Base-by-base conservation (phyloP, 495 filamentous ascomycete species). In the Umbilicaria muhlenbergii region DNA sequence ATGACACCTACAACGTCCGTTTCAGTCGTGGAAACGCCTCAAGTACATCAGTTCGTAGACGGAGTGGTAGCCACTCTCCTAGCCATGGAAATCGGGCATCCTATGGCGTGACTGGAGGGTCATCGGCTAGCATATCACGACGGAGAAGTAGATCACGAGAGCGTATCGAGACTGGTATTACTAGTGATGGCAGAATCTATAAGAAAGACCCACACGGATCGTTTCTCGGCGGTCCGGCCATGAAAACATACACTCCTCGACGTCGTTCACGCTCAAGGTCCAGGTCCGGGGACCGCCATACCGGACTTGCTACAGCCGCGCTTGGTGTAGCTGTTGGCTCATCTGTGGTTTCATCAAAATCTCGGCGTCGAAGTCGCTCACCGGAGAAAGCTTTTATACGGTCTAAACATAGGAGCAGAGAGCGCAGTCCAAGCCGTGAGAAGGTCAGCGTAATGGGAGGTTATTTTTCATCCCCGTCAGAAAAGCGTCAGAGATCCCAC, bases 1-100 rank as follows among this genome's bases (percentile, higher is more conserved):
- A 75, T 46, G 77, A 79, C 50, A 73, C 68, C 1, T 76, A 77
- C 47, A 76, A 67, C 44, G 51, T 76, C 36, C 68, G 65, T 39
- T 65, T 71, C 31, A 70, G 73, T 11, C 66, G 58, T 32, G 56
- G 54, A 0, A 41, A 47, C 3, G 55, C 57, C 15, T 60, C 65
- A 15, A 36, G 39, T 18, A 61, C 57, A 3, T 59, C 62, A 0
- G 48, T 62, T 17, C 61, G 64, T 21, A 58, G 56, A 32, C 60
- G 68, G 28, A 58, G 59, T 34, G 41, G 46, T n/a, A 65, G 60
- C 38, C 38, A 44, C 10, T 54, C 59, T 10, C 51, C 56, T 3
- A 58, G 63, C 43, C 65, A 57, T 36, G 59, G 42, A 50, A 74
- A 65, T 50, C 62, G 62, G 21, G 68, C 63, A 0, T 72, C 65